A percentile compares a stretch with the other conserved stretches of the same genome.
These are phyloP conservation scores for Yamadazyma taylorii DNA, from an alignment of 1,139 yeast species.

Conservation along the genomic window DNA sequence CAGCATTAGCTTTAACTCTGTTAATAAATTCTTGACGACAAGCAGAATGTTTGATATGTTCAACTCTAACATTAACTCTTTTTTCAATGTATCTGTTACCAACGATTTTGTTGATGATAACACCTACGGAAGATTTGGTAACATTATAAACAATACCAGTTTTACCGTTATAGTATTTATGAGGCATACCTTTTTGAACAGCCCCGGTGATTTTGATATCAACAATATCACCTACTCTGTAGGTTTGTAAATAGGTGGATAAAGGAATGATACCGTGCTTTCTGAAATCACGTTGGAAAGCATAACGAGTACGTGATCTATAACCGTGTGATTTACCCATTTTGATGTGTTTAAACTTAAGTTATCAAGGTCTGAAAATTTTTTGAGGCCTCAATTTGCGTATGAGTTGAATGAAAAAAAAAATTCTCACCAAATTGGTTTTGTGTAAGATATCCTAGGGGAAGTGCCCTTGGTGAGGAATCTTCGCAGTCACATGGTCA, in stretches of 20 bases:
- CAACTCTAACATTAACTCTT: conserved; percentile 98
- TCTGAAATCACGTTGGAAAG: conserved; percentile 99
- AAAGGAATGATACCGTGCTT: conserved; percentile 94
- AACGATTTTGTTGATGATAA: conserved; percentile 95
- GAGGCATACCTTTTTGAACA: conserved; percentile 99
- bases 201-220: conserved; percentile 99
- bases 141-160: conserved; percentile 99
- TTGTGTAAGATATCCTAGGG: not conserved
- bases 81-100: conserved; percentile 99
- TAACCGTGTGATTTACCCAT: conserved; percentile 71
- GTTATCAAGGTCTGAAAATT: not conserved
- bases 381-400: not conserved
- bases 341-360: conserved; percentile 1
- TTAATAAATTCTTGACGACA: conserved; percentile 98
- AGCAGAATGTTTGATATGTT: conserved; percentile 99
- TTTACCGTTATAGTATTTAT: conserved; percentile 99
- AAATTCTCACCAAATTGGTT: not conserved
- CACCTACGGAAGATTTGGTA: conserved; percentile 98
- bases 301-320: conserved; percentile 99
- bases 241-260: conserved; percentile 95
- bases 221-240: conserved; percentile 99
- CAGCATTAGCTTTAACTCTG: conserved; percentile 98
- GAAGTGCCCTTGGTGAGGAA: too few species aligned
- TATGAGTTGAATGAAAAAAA: not conserved
- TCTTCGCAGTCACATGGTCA: too few species aligned